Conservation (phyloP, 1,284 basidiomycete genomes). For the Ceratobasidium sp. region DNA sequence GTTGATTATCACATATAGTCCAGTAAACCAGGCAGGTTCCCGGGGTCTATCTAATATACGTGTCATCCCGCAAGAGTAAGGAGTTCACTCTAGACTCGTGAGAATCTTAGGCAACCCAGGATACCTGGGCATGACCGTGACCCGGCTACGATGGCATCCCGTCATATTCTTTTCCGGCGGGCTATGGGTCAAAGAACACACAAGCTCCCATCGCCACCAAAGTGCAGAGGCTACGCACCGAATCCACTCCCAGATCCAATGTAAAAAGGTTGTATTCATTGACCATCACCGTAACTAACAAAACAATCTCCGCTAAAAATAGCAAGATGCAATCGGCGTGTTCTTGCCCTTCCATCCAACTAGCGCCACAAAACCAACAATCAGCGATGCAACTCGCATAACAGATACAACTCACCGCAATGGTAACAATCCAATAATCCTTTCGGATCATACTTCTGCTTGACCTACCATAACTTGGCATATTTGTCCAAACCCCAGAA, state of each 20-base stretch:
- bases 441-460: slow-evolving; percentile 70
- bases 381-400: neutral
- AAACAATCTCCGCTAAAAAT: neutral
- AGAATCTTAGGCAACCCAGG: too few relatives aligned
- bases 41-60: too few relatives aligned
- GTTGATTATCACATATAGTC: too few relatives aligned
- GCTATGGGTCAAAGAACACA: too few relatives aligned
- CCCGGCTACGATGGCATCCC: too few relatives aligned
- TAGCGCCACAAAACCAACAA: neutral
- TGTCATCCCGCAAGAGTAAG: too few relatives aligned
- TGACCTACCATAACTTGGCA: slow-evolving; percentile 62
- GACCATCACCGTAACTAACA: neutral
- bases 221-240: too few relatives aligned
- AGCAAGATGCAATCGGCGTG: slow-evolving; percentile 24
- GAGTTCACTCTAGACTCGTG: too few relatives aligned
- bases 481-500: slow-evolving; percentile 70
- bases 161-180: too few relatives aligned
- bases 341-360: slow-evolving; percentile 27
- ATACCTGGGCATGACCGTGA: too few relatives aligned
- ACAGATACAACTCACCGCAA: slow-evolving; percentile 61
- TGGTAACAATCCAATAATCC: slow-evolving; percentile 72
- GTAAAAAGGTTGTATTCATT: neutral
- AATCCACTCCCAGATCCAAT: neutral
- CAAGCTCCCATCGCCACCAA: too few relatives aligned
- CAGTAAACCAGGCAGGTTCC: too few relatives aligned